Base-by-base conservation (phyloP, 805 yeast genomes). In the Suhomyces sp. region DNA sequence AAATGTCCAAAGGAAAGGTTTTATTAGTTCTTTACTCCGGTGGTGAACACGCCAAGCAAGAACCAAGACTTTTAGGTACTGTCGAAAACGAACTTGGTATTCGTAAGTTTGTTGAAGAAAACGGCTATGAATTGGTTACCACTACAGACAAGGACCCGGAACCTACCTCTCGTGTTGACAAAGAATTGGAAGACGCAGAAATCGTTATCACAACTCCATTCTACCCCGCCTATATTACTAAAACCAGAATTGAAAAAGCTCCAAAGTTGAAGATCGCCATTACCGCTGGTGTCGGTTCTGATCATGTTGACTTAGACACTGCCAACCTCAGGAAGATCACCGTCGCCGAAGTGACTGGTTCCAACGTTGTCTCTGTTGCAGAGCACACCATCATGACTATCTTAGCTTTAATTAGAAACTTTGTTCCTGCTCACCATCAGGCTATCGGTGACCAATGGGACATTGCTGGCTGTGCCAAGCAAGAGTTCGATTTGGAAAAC, bases 221-320 rank as follows among this genome's bases (percentile, higher is more conserved):
- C 80, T 89, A 81, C 70, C 94, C 96, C 4, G 93, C 85, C 36
- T 88, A 88, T 69, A 77, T 88, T 66, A 81, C 86, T 51, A 76
- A 77, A 54, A 86, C 84, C 60, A 79, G 93, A 62, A 78, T 88
- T 57, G 83, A 74, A 48, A 79, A 81, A 64, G 92, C 93, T 33
- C 84, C 84, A 67, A 86, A 85, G 50, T 78, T 88, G 70, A 87
- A 86, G 74, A 65, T 86, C 49, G 74, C 85, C 55, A 77, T 87
- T 60, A 88, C 92, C 47, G 96, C 96, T 8, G 96, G 94, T 61
- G 91, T 88, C 54, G 96, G 96, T 10, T 85, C 90, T 19, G 94
- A 88, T 67, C 94, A 88, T 70, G 77, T 87, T 57, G 93, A 87
- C 64, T 77, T 88, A 61, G 79, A 79, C 59, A 87, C 87, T 60